Percentiles rank a stretch among this genome's conserved stretches.
phyloP scores from a whole-genome alignment of 495 filamentous ascomycete genomes.

The Letharia lupina region DNA sequence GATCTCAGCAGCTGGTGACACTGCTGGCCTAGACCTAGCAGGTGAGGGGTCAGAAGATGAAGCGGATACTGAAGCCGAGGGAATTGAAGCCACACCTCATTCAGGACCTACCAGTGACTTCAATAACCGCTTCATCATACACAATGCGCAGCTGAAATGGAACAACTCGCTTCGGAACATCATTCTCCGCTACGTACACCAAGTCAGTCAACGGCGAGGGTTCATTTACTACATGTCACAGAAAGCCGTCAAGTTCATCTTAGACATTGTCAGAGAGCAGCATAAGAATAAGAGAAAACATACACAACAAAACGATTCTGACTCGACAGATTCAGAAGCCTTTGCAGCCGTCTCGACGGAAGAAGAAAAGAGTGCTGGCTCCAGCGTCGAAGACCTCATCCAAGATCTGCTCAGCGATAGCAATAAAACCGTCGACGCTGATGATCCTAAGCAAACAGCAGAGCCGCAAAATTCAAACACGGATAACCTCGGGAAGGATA shows the following conservation, averaged over 20 bases:
- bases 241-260: conserved; percentile 91
- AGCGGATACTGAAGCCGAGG: conserved; percentile 7
- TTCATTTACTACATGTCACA: conserved; percentile 98
- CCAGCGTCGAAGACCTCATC: conserved; percentile 75
- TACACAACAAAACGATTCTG: conserved; percentile 36
- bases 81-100: conserved; percentile 24
- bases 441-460: conserved; percentile 42
- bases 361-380: conserved; percentile 47
- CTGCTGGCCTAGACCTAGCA: conserved; percentile 16
- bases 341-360: conserved; percentile 33
- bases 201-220: conserved; percentile 89
- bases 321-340: conserved; percentile 30
- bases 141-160: conserved; percentile 97
- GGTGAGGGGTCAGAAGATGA: conserved; percentile 8
- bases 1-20: conserved; percentile 24
- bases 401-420: conserved; percentile 78
- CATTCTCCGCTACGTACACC: conserved; percentile 93
- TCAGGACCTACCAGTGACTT: conserved; percentile 77
- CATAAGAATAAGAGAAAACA: conserved; percentile 49
- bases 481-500: conserved; percentile 57
- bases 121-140: conserved; percentile 95
- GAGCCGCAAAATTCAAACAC: conserved; percentile 31
- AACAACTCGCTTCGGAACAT: conserved; percentile 94
- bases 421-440: conserved; percentile 70
- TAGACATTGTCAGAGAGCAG: conserved; percentile 95